Evolutionary conservation across 228 moss, liverwort and hornwort genomes (phyloP).

Genomic region (Sphagnum fallax): DNA sequence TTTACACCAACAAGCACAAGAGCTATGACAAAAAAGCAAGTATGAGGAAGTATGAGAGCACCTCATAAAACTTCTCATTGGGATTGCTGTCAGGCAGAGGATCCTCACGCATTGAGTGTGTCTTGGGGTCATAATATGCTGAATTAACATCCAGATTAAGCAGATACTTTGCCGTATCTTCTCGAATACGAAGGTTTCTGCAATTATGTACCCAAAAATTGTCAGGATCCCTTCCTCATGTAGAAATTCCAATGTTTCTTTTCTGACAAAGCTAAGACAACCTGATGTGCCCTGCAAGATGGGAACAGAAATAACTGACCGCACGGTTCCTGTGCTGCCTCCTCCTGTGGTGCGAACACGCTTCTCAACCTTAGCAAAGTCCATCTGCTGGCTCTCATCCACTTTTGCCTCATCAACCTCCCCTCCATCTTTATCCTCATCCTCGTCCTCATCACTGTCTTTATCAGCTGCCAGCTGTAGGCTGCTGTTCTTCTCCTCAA

Average conservation of each 20-base stretch:
- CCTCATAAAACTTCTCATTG: conserved; percentile 96
- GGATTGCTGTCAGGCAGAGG: conserved; percentile 94
- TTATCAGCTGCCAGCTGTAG: conserved; percentile 55
- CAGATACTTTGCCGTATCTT: conserved; percentile 96
- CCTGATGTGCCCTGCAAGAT: neutral
- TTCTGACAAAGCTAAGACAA: too few species aligned
- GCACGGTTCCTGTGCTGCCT: conserved; percentile 96
- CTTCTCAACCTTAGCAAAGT: conserved; percentile 99
- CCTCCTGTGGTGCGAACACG: conserved; percentile 97
- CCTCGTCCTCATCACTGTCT: conserved; percentile 80
- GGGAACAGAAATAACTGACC: conserved; percentile 28
- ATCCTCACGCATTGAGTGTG: conserved; percentile 97
- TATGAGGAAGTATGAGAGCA: conserved; percentile 13
- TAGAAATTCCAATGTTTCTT: too few species aligned
- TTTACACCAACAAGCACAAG: too few species aligned
- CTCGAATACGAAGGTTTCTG: conserved; percentile 95
- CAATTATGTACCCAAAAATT: neutral
- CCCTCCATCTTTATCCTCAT: conserved; percentile 88
- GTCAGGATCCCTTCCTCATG: too few species aligned
- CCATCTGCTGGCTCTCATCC: conserved; percentile 97
- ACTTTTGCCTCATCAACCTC: conserved; percentile 99
- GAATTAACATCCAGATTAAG: conserved; percentile 93
- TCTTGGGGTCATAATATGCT: conserved; percentile 93
- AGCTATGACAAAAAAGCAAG: too few species aligned
- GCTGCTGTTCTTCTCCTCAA: conserved; percentile 83